Evolutionary conservation across 345 rosid genomes (phyloP).

Genomic region (Boechera retrofracta): DNA sequence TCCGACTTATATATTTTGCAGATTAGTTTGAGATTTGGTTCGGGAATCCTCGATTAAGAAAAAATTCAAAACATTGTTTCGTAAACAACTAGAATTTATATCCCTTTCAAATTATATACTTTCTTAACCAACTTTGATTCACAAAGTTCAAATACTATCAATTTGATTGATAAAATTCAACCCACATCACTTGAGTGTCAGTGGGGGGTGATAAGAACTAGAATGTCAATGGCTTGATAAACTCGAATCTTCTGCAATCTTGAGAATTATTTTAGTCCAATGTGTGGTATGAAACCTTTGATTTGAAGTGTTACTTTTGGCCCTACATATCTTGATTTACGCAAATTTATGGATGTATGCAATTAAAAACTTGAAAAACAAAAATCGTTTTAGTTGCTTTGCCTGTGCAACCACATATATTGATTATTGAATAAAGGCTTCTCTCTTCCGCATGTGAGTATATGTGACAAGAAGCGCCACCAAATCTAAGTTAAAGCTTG

Average conservation of each 20-base stretch:
- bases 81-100: background rate
- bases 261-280: conserved; percentile 11
- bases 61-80: too few species aligned
- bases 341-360: conserved; percentile 21
- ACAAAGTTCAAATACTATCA: background rate
- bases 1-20: background rate
- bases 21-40: background rate
- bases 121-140: conserved; percentile 9
- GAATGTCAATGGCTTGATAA: conserved; percentile 37
- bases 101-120: background rate
- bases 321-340: conserved; percentile 44
- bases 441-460: conserved; percentile 37
- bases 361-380: background rate
- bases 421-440: conserved; percentile 28
- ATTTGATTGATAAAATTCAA: conserved; percentile 6
- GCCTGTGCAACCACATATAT: conserved; percentile 24
- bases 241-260: conserved; percentile 41
- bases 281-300: conserved; percentile 42
- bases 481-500: conserved; percentile 38
- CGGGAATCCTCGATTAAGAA: background rate
- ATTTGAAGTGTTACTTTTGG: conserved; percentile 35
- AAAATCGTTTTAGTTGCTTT: conserved; percentile 25
- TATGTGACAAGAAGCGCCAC: conserved; percentile 44
- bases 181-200: conserved; percentile 14
- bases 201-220: conserved; percentile 30